phyloP scores from a whole-genome alignment of 495 filamentous ascomycete genomes.

The Letharia lupina region DNA sequence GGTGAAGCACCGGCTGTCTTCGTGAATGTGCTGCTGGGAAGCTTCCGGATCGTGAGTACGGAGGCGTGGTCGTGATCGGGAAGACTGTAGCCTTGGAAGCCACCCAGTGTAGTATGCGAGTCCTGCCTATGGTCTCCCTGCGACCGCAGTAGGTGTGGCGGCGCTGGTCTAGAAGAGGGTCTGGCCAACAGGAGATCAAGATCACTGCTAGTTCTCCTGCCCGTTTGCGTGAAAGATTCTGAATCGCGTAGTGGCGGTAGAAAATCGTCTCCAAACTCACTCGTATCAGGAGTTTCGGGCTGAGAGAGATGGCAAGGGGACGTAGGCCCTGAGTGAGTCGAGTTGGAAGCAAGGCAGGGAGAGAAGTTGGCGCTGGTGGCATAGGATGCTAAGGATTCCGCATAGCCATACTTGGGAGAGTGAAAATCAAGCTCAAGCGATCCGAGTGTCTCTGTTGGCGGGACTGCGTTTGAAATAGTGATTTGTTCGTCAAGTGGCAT shows the following conservation, averaged over 20 bases:
- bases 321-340: slow-evolving; percentile 17
- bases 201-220: slow-evolving; percentile 1
- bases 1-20: not conserved
- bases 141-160: not conserved
- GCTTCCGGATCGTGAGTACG: slow-evolving; percentile 19
- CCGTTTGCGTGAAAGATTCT: slow-evolving; percentile 5
- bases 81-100: slow-evolving; percentile 25
- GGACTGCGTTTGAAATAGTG: not conserved
- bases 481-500: not conserved
- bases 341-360: slow-evolving; percentile 16
- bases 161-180: not conserved
- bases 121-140: slow-evolving; percentile 2
- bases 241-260: slow-evolving; percentile 10
- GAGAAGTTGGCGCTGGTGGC: slow-evolving; percentile 19
- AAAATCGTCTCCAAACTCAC: slow-evolving; percentile 21
- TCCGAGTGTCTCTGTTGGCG: not conserved
- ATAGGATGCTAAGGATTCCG: slow-evolving; percentile 16
- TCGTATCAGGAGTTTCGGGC: slow-evolving; percentile 21
- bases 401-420: slow-evolving; percentile 8
- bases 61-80: slow-evolving; percentile 22
- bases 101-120: not conserved
- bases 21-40: slow-evolving; percentile 15
- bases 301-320: slow-evolving; percentile 25
- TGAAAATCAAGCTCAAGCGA: slow-evolving; percentile 4
- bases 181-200: not conserved